Base-by-base conservation (phyloP, 805 yeast species). In the Blastobotrys chiropterorum region DNA sequence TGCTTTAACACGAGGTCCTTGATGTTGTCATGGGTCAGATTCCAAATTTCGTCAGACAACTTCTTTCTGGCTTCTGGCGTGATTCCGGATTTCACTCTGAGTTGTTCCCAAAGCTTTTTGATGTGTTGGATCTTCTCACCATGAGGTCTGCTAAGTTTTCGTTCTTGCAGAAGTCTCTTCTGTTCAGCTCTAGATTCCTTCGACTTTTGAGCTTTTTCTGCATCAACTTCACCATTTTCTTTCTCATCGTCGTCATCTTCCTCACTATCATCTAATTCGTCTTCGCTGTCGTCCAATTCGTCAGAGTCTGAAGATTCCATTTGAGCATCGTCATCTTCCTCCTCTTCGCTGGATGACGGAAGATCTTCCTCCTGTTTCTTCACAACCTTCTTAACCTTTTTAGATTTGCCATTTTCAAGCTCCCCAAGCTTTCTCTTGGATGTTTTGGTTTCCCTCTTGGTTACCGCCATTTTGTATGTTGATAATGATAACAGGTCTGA, bases 1-100 rank as follows among this genome's bases (percentile, higher is more conserved):
- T 92, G 99, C 73, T 94, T 90, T 72, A 92, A 69, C 34, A 92
- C 97, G 59, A 92, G 77, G 62, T 92, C 97, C 56, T 80, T 79
- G 52, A 90, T 77, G 49, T 83, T 81, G 62, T 85, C 89, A 62
- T 85, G 80, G 48, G 95, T 75, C 55, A 88, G 76, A 20, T 77
- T 83, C 96, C 97, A 90, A 44, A 87, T 82, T 70, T 90, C 92
- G 61, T 85, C 77, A 60, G 90, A 81, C 49, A 90, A 73, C 68
- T 85, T 84, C 56, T 83, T 85, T 67, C 97, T 81, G 14, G 82
- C 77, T 53, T 77, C 82, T 59, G 85, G 83, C 46, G 95, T 86
- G 51, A 90, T 74, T 42, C 95, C 95, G 53, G 79, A 82, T 62
- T 86, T 87, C 34, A 86, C 92, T 70, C 98, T 81, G 62, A 92